phyloP scores from a whole-genome alignment of 352 stramenopile genomes.

The Phytophthora multivora region DNA sequence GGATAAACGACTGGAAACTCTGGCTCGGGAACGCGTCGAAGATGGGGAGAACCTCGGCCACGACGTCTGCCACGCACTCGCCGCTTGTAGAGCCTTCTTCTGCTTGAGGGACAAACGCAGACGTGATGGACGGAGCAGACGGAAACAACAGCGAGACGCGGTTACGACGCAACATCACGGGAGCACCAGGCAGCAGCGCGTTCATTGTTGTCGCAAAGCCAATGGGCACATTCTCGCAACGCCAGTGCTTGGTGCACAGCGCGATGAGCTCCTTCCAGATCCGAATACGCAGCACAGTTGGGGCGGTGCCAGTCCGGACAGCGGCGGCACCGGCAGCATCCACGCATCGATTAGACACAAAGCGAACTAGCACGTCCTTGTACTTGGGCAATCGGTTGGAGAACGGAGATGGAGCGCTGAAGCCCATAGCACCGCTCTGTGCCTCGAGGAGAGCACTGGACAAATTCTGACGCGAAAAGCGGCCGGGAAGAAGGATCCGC shows the following conservation, averaged over 20 bases:
- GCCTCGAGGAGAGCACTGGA: constrained; percentile 62
- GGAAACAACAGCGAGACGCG: constrained; percentile 70
- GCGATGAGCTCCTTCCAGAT: constrained; percentile 74
- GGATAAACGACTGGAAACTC: constrained; percentile 62
- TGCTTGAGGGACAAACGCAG: constrained; percentile 48
- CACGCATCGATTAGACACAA: constrained; percentile 51
- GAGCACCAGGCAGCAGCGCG: constrained; percentile 53
- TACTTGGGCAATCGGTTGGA: constrained; percentile 58
- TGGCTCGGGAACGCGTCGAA: constrained; percentile 71
- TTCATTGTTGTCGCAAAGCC: constrained; percentile 59
- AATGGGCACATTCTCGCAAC: constrained; percentile 68
- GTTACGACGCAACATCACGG: constrained; percentile 72
- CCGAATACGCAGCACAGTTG: constrained; percentile 45
- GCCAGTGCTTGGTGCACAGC: constrained; percentile 76
- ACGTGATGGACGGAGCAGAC: constrained; percentile 52
- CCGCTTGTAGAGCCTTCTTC: constrained; percentile 21
- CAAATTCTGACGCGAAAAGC: constrained; percentile 70
- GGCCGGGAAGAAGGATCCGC: constrained; percentile 60
- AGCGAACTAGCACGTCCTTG: constrained; percentile 61
- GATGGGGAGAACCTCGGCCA: constrained; percentile 59
- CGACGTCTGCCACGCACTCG: constrained; percentile 57
- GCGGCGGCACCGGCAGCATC: constrained; percentile 18
- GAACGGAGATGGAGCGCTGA: constrained; percentile 35
- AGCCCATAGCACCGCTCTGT: constrained; percentile 34
- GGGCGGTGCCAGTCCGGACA: constrained; percentile 26